Percentiles rank a stretch among this genome's conserved stretches.
Evolutionary conservation across 2,329 filamentous ascomycete genomes (phyloP).

Genomic region (Macroventuria anomochaeta): DNA sequence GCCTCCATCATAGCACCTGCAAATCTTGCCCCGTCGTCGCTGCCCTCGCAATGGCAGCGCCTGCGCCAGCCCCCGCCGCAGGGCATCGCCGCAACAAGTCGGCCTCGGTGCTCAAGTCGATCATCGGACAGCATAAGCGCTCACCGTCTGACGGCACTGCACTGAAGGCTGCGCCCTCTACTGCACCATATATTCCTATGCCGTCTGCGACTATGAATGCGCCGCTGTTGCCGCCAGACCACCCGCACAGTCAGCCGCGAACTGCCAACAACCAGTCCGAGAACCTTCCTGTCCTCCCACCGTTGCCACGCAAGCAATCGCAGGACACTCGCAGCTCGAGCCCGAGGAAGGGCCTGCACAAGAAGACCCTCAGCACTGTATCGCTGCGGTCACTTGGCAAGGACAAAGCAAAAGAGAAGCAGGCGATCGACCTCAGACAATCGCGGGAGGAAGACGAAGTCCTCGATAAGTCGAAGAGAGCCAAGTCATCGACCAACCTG

Average conservation of each 20-base stretch:
- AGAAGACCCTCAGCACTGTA: conserved; percentile 62
- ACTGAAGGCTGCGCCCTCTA: conserved; percentile 32
- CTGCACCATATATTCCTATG: conserved; percentile 34
- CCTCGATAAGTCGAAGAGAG: conserved; percentile 65
- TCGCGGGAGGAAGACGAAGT: conserved; percentile 37
- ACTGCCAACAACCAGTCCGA: conserved; percentile 42
- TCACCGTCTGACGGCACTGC: conserved; percentile 52
- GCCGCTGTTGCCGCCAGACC: conserved; percentile 58
- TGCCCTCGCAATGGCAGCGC: conserved; percentile 33
- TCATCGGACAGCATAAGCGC: conserved; percentile 60
- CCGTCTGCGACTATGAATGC: conserved; percentile 27
- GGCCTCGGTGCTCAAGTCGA: conserved; percentile 57
- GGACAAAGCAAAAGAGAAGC: conserved; percentile 42
- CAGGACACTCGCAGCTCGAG: conserved; percentile 45
- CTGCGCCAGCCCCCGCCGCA: conserved; percentile 29
- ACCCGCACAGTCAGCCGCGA: conserved; percentile 52
- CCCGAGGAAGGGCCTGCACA: conserved; percentile 53
- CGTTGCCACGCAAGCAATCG: conserved; percentile 46
- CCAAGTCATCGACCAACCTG: conserved; percentile 85
- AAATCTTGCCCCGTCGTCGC: conserved; percentile 3
- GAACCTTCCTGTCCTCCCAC: conserved; percentile 30
- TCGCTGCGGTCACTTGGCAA: conserved; percentile 61
- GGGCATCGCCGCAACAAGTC: conserved; percentile 51
- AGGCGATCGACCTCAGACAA: conserved; percentile 38
- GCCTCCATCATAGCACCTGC: conserved; percentile 9